Evolutionary conservation across 805 yeast genomes (phyloP).

Genomic region (Pichia kluyveri): DNA sequence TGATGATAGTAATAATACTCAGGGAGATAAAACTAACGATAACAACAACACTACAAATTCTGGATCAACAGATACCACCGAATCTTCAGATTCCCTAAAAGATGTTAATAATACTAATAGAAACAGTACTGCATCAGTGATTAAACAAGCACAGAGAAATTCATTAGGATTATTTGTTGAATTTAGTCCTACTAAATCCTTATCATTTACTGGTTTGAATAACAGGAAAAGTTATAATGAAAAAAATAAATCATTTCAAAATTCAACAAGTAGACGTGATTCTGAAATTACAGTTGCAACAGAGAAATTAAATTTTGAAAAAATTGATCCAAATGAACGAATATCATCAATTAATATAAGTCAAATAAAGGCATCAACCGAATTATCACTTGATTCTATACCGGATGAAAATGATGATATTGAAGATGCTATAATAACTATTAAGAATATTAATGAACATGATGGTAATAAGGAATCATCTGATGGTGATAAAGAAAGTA

Average conservation of each 20-base stretch:
- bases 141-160: neutral
- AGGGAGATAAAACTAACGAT: neutral
- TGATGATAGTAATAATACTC: neutral
- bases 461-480: no score
- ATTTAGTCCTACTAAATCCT: neutral
- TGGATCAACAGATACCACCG: neutral
- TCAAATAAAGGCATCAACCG: neutral
- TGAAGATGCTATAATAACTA: constrained; percentile 1
- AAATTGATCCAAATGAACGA: neutral
- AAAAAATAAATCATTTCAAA: neutral
- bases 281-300: neutral
- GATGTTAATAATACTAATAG: neutral
- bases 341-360: no score
- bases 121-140: neutral
- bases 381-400: neutral
- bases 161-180: constrained; percentile 5
- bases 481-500: neutral
- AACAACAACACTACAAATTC: neutral
- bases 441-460: neutral
- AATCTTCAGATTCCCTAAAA: neutral
- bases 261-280: neutral
- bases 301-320: neutral
- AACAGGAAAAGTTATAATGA: neutral
- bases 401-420: neutral
- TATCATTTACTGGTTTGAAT: neutral